Conservation (phyloP, 306 rosid genomes). For the Malus sieversii region DNA sequence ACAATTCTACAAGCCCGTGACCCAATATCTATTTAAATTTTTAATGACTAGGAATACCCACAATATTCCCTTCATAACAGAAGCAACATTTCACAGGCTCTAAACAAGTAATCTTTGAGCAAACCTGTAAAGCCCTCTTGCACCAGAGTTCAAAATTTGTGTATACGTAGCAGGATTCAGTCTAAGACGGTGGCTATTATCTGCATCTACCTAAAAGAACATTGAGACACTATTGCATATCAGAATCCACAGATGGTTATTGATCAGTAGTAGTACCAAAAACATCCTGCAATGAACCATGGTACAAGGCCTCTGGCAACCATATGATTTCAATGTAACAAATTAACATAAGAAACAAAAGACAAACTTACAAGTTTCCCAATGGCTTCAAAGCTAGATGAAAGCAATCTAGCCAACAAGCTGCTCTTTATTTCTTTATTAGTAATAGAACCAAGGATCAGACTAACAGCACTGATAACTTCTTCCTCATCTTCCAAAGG, state of each 20-base stretch:
- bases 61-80: not conserved
- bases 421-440: conserved; percentile 72
- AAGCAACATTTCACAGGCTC: not conserved
- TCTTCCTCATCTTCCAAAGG: conserved; percentile 95
- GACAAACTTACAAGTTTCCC: conserved; percentile 76
- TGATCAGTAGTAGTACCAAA: not conserved
- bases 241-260: not conserved
- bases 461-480: conserved; percentile 75
- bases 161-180: conserved; percentile 73
- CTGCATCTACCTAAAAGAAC: conserved; percentile 68
- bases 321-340: not conserved
- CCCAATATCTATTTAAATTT: not conserved
- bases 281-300: not conserved
- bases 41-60: not conserved
- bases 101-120: not conserved
- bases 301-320: not conserved
- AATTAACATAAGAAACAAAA: not conserved
- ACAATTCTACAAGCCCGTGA: not conserved
- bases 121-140: conserved; percentile 89
- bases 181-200: conserved; percentile 47
- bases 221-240: conserved; percentile 1
- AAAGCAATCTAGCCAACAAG: conserved; percentile 77
- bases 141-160: conserved; percentile 56
- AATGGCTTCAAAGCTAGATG: conserved; percentile 80
- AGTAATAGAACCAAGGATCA: conserved; percentile 73